Percentiles rank a stretch among this genome's conserved stretches.
phyloP scores from a whole-genome alignment of 1,139 yeast species.

The Lodderomyces beijingensis region DNA sequence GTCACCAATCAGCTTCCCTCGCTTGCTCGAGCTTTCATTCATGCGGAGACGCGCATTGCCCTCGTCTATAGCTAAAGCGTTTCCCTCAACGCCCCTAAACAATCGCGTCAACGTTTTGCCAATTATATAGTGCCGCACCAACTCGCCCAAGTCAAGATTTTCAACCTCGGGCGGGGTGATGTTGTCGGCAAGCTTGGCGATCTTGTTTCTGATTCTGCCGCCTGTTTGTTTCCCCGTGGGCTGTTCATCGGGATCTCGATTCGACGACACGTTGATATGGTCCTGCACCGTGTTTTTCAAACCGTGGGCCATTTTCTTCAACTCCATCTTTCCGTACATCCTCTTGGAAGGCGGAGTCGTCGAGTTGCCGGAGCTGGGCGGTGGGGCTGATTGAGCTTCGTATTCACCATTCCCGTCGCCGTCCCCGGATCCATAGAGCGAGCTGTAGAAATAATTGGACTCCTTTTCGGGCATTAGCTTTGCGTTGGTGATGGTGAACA shows the following conservation, averaged over 20 bases:
- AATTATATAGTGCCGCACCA: conserved; percentile 28
- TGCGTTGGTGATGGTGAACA: conserved; percentile 58
- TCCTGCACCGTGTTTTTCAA: conserved; percentile 78
- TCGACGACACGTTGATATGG: conserved; percentile 30
- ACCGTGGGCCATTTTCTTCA: conserved; percentile 60
- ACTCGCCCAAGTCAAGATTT: conserved; percentile 36
- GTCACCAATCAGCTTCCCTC: conserved; percentile 10
- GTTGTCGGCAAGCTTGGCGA: conserved; percentile 36
- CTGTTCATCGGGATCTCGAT: conserved; percentile 23
- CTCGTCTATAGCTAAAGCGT: background rate
- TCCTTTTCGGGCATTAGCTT: conserved; percentile 27
- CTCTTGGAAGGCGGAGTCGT: conserved; percentile 16
- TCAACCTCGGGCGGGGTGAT: conserved; percentile 41
- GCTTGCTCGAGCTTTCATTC: conserved; percentile 1
- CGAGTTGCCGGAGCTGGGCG: background rate
- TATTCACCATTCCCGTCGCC: conserved; percentile 4
- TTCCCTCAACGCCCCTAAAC: conserved; percentile 26
- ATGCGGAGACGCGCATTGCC: background rate
- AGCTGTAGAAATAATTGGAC: conserved; percentile 12
- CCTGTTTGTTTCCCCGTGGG: conserved; percentile 15
- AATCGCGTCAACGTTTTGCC: conserved; percentile 36
- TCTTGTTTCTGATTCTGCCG: conserved; percentile 29
- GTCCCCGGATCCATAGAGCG: conserved; percentile 8
- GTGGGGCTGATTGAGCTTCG: conserved; percentile 5
- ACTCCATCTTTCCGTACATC: conserved; percentile 42